These are phyloP conservation scores for Lignosus rhinocerotis DNA, from an alignment of 1,284 basidiomycete species.

Conservation along the genomic window DNA sequence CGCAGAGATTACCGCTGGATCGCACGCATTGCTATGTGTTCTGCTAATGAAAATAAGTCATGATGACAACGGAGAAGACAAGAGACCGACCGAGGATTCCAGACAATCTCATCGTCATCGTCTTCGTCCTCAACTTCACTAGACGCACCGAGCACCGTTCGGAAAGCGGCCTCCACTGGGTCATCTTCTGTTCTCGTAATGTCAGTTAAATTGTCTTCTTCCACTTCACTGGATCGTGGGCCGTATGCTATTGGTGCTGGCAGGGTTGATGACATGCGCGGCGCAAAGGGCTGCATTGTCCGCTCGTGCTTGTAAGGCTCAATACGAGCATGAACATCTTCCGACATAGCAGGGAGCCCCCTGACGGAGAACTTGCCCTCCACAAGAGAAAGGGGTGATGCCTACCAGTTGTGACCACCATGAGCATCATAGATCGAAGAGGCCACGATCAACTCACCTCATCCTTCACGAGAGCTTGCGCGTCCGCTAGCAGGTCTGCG, in stretches of 20 bases:
- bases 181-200: slow-evolving; percentile 79
- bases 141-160: slow-evolving; percentile 49
- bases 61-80: background rate
- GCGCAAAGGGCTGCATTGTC: background rate
- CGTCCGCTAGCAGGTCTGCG: slow-evolving; percentile 81
- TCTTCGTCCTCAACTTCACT: slow-evolving; percentile 45
- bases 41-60: slow-evolving; percentile 1
- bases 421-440: background rate
- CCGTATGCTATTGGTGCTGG: slow-evolving; percentile 10
- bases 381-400: slow-evolving; percentile 12
- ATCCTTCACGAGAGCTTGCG: slow-evolving; percentile 57
- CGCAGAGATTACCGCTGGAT: slow-evolving; percentile 14
- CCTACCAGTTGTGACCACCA: background rate
- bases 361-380: slow-evolving; percentile 28
- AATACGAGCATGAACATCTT: background rate
- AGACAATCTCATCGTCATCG: slow-evolving; percentile 65
- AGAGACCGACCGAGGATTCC: slow-evolving; percentile 52
- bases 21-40: slow-evolving; percentile 8
- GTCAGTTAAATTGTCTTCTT: slow-evolving; percentile 73
- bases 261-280: background rate
- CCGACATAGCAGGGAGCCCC: slow-evolving; percentile 30
- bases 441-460: slow-evolving; percentile 41
- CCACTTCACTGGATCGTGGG: slow-evolving; percentile 35
- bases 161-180: slow-evolving; percentile 76
- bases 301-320: background rate